Base-by-base conservation (phyloP, 805 yeast genomes). In the Diddensiella santjacobensis region DNA sequence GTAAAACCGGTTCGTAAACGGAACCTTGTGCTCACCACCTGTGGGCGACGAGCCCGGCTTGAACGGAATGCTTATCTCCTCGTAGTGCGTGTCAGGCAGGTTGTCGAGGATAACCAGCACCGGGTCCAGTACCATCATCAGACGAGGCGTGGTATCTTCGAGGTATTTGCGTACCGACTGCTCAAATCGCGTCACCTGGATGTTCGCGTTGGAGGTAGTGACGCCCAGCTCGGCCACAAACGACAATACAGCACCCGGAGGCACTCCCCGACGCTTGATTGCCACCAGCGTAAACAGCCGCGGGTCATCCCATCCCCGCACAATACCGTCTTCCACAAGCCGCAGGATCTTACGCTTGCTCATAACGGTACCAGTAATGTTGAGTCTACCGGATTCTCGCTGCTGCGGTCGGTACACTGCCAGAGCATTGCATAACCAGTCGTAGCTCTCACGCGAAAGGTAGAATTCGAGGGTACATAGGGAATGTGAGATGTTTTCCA, bases 241-340 rank as follows among this genome's bases (percentile, higher is more conserved):
- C 26, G 89, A 79, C 64, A 93, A 75, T 65, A 93, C 87, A 23
- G 98, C 97, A 40, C 98, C 97, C 10, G 99, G 99, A 57, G 99
- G 99, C 5, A 93, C 83, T 72, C 99, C 99, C 65, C 99, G 87
- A 67, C 99, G 85, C 65, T 88, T 84, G 52, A 93, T 81, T 44
- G 93, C 96, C 59, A 89, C 99, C 59, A 93, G 77, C 3, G 99
- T 93, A 69, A 82, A 93, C 65, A 93, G 75, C 63, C 99, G 80
- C 60, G 99, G 99, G 69, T 93, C 99, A 68, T 93, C 95, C 99
- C 99, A 93, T 40, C 88, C 96, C 67, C 96, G 81, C 20, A 93
- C 99, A 60, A 76, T 71, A 3, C 77, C 71, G 22, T 81, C 93
- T 49, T 79, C 84, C 19, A 93, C 98, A 57, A 93, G 76, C 68